phyloP scores from a whole-genome alignment of 768 basidiomycete species.

The Lyophyllum shimeji region DNA sequence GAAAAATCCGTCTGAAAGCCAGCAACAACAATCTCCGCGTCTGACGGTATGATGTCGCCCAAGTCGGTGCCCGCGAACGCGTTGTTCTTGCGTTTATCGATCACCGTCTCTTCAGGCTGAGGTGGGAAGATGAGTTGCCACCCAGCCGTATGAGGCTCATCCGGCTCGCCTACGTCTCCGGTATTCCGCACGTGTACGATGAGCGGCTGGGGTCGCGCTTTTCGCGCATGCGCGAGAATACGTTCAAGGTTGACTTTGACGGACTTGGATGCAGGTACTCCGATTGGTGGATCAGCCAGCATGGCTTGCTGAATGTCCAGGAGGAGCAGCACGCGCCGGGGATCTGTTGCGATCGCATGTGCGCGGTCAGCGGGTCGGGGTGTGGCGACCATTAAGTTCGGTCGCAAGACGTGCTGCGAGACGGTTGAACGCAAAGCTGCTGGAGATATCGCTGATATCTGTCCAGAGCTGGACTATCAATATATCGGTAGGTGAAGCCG shows the following conservation, averaged over 20 bases:
- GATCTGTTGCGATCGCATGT: constrained; percentile 12
- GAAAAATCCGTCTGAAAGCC: constrained; percentile 72
- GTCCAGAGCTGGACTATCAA: background rate
- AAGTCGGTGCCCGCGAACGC: constrained; percentile 64
- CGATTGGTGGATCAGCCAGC: constrained; percentile 45
- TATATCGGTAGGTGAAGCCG: background rate
- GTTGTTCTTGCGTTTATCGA: constrained; percentile 73
- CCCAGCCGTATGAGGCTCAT: constrained; percentile 53
- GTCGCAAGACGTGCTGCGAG: background rate
- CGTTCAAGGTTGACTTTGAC: constrained; percentile 47
- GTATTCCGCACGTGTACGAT: constrained; percentile 71
- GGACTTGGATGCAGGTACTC: constrained; percentile 45
- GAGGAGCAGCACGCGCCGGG: constrained; percentile 52
- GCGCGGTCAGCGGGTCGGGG: constrained; percentile 2
- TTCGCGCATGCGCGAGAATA: constrained; percentile 52
- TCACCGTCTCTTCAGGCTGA: constrained; percentile 46
- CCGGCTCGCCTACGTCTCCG: constrained; percentile 60
- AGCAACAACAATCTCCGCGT: constrained; percentile 64
- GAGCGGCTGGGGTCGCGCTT: constrained; percentile 44
- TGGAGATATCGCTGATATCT: background rate
- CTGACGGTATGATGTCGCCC: constrained; percentile 43
- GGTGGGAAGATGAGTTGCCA: constrained; percentile 64
- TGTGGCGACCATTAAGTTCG: constrained; percentile 1
- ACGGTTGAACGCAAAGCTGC: background rate
- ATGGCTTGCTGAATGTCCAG: constrained; percentile 57